Conservation (phyloP, 139 green algal genomes). For the Chlorella sp. region DNA sequence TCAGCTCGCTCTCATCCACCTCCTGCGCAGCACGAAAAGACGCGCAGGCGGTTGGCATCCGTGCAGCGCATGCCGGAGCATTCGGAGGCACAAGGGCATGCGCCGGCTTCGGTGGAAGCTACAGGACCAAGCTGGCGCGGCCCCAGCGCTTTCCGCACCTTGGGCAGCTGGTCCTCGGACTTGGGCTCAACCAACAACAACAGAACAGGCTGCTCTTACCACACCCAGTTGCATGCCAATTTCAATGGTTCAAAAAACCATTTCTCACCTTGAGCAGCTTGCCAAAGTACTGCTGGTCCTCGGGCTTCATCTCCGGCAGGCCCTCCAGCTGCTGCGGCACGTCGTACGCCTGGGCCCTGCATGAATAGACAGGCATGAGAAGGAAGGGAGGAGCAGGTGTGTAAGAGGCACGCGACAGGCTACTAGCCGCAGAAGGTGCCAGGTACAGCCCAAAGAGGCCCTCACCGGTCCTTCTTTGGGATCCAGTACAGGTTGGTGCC, state of each 20-base stretch:
- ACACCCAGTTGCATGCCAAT: no score
- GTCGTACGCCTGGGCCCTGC: slow-evolving; percentile 78
- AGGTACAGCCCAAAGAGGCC: neutral
- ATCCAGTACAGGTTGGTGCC: slow-evolving; percentile 58
- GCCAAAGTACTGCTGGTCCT: slow-evolving; percentile 98
- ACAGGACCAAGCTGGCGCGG: neutral
- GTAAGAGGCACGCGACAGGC: neutral
- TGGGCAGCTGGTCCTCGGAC: no score
- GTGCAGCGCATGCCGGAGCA: neutral
- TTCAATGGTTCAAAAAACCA: no score
- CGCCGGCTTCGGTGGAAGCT: neutral
- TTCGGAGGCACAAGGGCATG: neutral
- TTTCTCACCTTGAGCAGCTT: slow-evolving; percentile 83
- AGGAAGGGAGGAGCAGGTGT: neutral
- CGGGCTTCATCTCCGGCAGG: slow-evolving; percentile 95
- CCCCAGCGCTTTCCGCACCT: neutral
- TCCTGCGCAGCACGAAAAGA: slow-evolving; percentile 29
- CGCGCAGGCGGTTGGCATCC: neutral
- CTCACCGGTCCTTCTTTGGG: neutral
- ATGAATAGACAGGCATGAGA: slow-evolving; percentile 24
- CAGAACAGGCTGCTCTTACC: neutral
- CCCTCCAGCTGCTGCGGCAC: slow-evolving; percentile 78
- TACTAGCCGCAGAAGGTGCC: neutral
- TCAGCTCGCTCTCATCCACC: slow-evolving; percentile 92
- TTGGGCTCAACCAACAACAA: neutral